Evolutionary conservation across 164 flowering plant species (phyloP).

Genomic region (Brasenia schreberi): DNA sequence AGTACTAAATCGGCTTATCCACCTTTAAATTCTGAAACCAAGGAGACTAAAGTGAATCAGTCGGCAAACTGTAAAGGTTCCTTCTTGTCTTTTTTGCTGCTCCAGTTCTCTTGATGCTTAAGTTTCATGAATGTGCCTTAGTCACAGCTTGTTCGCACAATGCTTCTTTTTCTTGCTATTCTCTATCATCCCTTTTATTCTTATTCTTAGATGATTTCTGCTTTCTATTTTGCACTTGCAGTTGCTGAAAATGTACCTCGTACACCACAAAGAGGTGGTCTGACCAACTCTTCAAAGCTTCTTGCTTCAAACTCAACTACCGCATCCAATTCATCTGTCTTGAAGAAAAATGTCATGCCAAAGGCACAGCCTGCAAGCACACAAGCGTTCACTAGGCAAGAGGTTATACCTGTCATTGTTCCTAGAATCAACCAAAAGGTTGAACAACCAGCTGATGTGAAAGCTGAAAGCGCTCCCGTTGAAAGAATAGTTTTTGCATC

Average conservation of each 20-base stretch:
- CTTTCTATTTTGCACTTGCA: slow-evolving; percentile 13
- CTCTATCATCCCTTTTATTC: no score
- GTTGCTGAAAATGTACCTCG: slow-evolving; percentile 58
- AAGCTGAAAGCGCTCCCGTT: slow-evolving; percentile 35
- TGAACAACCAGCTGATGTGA: slow-evolving; percentile 38
- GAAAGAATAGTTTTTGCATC: slow-evolving; percentile 48
- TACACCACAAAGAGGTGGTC: slow-evolving; percentile 64
- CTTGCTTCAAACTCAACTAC: slow-evolving; percentile 20
- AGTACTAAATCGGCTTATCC: slow-evolving; percentile 53
- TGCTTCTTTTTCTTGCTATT: no score
- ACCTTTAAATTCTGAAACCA: slow-evolving; percentile 40
- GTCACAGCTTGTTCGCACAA: no score
- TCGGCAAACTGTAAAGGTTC: neutral
- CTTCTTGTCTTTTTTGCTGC: neutral
- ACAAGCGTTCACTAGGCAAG: slow-evolving; percentile 42
- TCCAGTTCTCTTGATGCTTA: no score
- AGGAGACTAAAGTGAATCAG: slow-evolving; percentile 27
- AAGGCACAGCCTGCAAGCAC: slow-evolving; percentile 37
- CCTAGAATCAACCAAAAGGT: slow-evolving; percentile 9
- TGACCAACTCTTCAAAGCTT: slow-evolving; percentile 29
- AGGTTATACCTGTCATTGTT: slow-evolving; percentile 64
- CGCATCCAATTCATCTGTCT: slow-evolving; percentile 27
- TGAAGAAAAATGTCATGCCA: slow-evolving; percentile 28
- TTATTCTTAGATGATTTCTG: no score
- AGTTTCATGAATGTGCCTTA: no score